These are phyloP conservation scores for Corinectria fuckeliana DNA, from an alignment of 2,329 filamentous ascomycete species.

Conservation along the genomic window DNA sequence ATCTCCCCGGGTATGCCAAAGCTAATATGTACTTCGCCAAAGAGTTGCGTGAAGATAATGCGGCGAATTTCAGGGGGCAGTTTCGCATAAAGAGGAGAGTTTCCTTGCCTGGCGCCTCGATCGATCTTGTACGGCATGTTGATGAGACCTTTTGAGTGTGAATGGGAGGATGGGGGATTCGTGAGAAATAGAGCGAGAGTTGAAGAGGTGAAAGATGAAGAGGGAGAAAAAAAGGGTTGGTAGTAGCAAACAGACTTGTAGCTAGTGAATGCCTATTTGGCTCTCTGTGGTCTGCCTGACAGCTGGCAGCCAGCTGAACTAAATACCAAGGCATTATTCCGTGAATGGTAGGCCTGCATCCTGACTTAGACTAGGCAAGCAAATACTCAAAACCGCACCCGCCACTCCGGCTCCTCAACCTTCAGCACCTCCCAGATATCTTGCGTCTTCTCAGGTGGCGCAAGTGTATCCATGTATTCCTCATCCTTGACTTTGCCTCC, in stretches of 20 bases:
- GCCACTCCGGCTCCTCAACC: background rate
- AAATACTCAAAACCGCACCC: background rate
- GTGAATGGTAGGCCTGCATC: background rate
- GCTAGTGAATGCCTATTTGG: background rate
- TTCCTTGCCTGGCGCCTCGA: background rate
- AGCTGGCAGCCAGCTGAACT: background rate
- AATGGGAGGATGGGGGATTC: too few relatives aligned
- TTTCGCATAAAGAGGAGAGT: background rate
- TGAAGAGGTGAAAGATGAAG: too few relatives aligned
- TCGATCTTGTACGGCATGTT: background rate
- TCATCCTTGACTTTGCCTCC: background rate
- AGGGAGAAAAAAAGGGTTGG: background rate
- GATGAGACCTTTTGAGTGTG: background rate
- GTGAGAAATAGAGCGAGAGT: too few relatives aligned
- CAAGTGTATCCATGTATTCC: background rate
- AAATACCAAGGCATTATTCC: too few relatives aligned
- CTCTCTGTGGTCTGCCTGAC: background rate
- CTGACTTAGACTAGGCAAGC: background rate
- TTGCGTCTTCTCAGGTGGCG: too few relatives aligned
- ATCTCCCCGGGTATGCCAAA: background rate
- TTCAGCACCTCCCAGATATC: background rate
- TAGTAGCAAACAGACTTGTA: background rate
- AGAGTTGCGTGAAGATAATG: background rate
- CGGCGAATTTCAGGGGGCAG: background rate
- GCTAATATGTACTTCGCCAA: conserved; percentile 3